Percentiles rank a stretch among this genome's conserved stretches.
These are phyloP conservation scores for Aspergillus pseudoglaucus DNA, from an alignment of 2,329 filamentous ascomycete genomes.

Conservation along the genomic window DNA sequence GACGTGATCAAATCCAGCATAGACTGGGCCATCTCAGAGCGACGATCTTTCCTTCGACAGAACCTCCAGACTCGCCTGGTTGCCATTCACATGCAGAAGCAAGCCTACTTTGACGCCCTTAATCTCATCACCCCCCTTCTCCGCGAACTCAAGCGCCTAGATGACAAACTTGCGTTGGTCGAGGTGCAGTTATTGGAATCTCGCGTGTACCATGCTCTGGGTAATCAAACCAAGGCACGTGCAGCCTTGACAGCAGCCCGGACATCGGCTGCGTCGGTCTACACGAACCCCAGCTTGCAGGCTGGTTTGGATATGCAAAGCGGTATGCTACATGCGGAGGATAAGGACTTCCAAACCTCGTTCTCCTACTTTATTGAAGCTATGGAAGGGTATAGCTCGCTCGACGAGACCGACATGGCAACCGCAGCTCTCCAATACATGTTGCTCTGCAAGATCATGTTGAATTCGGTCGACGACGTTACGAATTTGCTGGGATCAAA, in stretches of 20 bases:
- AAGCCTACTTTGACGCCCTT: constrained; percentile 94
- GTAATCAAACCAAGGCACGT: constrained; percentile 92
- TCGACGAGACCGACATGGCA: constrained; percentile 82
- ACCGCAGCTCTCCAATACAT: constrained; percentile 98
- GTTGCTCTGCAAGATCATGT: constrained; percentile 99
- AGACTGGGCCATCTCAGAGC: constrained; percentile 95
- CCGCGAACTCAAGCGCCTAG: constrained; percentile 92
- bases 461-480: constrained; percentile 94
- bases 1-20: constrained; percentile 97
- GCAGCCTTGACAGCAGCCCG: constrained; percentile 90
- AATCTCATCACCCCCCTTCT: constrained; percentile 94
- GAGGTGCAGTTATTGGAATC: constrained; percentile 98
- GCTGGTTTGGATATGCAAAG: constrained; percentile 98
- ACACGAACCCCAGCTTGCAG: constrained; percentile 90
- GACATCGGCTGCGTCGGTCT: constrained; percentile 92
- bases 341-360: constrained; percentile 97
- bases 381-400: constrained; percentile 89
- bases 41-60: constrained; percentile 92
- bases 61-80: constrained; percentile 96
- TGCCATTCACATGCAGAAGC: constrained; percentile 90
- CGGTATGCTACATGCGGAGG: constrained; percentile 96
- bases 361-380: constrained; percentile 99
- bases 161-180: constrained; percentile 96
- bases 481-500: constrained; percentile 91
- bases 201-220: constrained; percentile 91